Base-by-base conservation (phyloP, 108 stramenopile species). In the Cyclotella baltica region DNA sequence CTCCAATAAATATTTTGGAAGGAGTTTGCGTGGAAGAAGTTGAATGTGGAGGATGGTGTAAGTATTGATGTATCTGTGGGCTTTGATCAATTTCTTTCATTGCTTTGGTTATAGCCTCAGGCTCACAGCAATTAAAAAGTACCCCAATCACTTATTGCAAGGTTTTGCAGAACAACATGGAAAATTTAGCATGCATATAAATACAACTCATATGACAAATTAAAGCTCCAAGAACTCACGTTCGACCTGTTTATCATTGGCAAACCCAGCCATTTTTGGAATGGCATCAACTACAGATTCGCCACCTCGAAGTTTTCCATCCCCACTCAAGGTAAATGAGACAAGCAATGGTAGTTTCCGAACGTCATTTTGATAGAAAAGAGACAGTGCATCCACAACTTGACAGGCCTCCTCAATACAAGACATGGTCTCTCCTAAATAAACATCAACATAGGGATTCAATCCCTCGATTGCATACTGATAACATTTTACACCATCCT, bases 121-220 rank as follows among this genome's bases (percentile, higher is more conserved):
- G 95, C 53, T 90, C 88, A 51, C 80, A 73, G 69, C 95, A 96
- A 64, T 96, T 96, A 68, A 96, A 92, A 2, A 96, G 72, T 67
- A 96, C 72, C 56, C 76, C 92, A 38, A 84, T 68, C 18, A 43
- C 65, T 61, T 52, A 56, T 57, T 31, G 36, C 25, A 37, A 70
- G 31, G 1, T n/a, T 59, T 9, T 0, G 29, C 25, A 18, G 20
- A 28, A 20, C 58, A 50, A 20, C 2, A 19, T 48, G 65, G 63
- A 23, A 63, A 1, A n/a, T n/a, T n/a, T n/a, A n/a, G n/a, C 4
- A 35, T 0, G 10, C 16, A 5, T 0, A 68, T 31, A 29, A 52
- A 18, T 0, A 52, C n/a, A 10, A 34, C 4, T 30, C 38, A 68
- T 25, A 56, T 25, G 10, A 46, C 35, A n/a, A 57, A 62, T 8